Evolutionary conservation across 495 filamentous ascomycete species (phyloP), one percentile per base, ranked within the genome.

Genomic region (Hypoxylon subgilvum): DNA sequence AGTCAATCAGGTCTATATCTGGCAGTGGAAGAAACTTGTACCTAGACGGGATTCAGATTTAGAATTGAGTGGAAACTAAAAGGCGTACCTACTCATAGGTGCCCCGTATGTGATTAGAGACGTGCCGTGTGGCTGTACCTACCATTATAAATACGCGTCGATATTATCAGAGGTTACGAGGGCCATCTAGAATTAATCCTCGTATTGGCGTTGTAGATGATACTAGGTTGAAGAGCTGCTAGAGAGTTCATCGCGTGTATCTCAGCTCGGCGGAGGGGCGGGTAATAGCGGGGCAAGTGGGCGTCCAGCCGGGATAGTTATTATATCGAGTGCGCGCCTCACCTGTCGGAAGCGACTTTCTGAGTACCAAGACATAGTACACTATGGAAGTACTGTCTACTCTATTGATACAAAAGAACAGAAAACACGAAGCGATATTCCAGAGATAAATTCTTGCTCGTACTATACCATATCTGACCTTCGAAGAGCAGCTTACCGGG

Each of bases 281-380:
- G 59, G 32, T 57, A 63, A 63, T 30, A 57, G 48, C 36, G 59
- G 59, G 59, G 52, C 41, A 8, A 35, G 35, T 49, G 36, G 35
- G 12, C 38, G 6, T 43, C 9, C 6, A 17, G 10, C 5, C 31
- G n/a, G 35, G 16, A n/a, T n/a, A 34, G 23, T 27, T 27, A 3
- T 27, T 27, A 27, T 27, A 27, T 8, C 23, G n/a, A n/a, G n/a
- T n/a, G n/a, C n/a, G n/a, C n/a, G n/a, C n/a, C n/a, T n/a, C n/a
- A n/a, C n/a, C n/a, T n/a, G n/a, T n/a, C n/a, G n/a, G n/a, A n/a
- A n/a, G n/a, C n/a, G n/a, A n/a, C n/a, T n/a, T n/a, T n/a, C n/a
- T n/a, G n/a, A n/a, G n/a, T n/a, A n/a, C n/a, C n/a, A n/a, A n/a
- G n/a, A n/a, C n/a, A n/a, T n/a, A n/a, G n/a, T n/a, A n/a, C n/a